Evolutionary conservation across 257 asterid species (phyloP), one percentile per base, ranked within the genome.

Genomic region (Marsdenia floribunda): DNA sequence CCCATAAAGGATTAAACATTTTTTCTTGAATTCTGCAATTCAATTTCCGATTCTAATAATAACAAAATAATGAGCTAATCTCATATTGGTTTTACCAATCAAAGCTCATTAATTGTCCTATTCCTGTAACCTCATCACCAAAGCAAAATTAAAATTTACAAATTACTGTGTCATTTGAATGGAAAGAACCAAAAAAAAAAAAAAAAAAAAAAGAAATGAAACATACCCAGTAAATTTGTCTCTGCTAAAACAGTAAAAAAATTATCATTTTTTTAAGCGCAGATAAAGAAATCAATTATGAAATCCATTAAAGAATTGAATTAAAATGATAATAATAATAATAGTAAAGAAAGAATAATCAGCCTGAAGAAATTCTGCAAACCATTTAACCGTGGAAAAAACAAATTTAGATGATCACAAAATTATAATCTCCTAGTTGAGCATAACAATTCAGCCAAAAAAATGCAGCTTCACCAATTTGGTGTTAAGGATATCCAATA

Each of bases 171-270:
- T 80, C 65, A 42, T 24, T 19, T n/a, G 49, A 46, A 80, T 59
- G 60, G 49, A 22, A 29, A 44, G 3, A n/a, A n/a, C n/a, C n/a
- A n/a, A 40, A 2, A 40, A 40, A 40, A 40, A 40, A 5, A 4
- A 47, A 10, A 47, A 61, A 14, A 5, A 8, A 16, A 22, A 15
- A 61, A 60, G 33, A 70, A 22, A 54, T 47, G 71, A 71, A 69
- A 73, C 84, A 54, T 88, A 94, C 99, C 99, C 99, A 73, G 98
- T n/a, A n/a, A n/a, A n/a, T n/a, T n/a, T n/a, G n/a, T n/a, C n/a
- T n/a, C n/a, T n/a, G n/a, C n/a, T n/a, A n/a, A n/a, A n/a, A n/a
- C n/a, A n/a, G n/a, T n/a, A n/a, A n/a, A n/a, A n/a, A n/a, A n/a
- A n/a, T n/a, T n/a, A n/a, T n/a, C n/a, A n/a, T n/a, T n/a, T n/a